Base-by-base conservation (phyloP, 2,329 filamentous ascomycete genomes). In the Apiospora aurea region DNA sequence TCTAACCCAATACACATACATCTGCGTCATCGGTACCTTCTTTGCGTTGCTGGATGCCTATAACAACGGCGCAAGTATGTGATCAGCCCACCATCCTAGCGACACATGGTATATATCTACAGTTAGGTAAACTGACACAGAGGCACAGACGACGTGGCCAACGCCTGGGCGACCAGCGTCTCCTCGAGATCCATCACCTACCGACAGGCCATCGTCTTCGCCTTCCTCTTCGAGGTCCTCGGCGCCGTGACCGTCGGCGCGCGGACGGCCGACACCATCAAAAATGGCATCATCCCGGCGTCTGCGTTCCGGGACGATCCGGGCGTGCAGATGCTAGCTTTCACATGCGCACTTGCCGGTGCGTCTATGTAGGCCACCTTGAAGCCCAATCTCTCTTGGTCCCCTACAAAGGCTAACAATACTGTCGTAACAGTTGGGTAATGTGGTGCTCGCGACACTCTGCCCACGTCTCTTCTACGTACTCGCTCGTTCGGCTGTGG, bases 371-470 rank as follows among this genome's bases (percentile, higher is more conserved):
- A 29, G 29, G 66, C 26, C 57, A n/a, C 16, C 0, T 13, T 26
- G n/a, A 16, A 2, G 26, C 10, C 2, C 29, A 11, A 34, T 61
- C 2, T 7, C 46, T n/a, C 21, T 11, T n/a, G 18, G 8, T 11
- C 7, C 4, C 8, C 46, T 14, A 16, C 16, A 3, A 29, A 44
- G 14, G 10, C n/a, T 47, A 11, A 46, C 11, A 24, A 1, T 7
- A 7, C n/a, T 67, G 10, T 3, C 16, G 18, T 21, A 26, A 46
- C 26, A 46, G 66, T 13, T 95, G 92, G 92, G 91, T 94, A 67
- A 94, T 94, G 91, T 94, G 92, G 91, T 94, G 92, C 81, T 94
- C 92, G 1, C 86, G 87, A 64, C 87, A 94, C 86, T 92, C 90
- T 3, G 91, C 91, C 72, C 92, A 93, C 82, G 91, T 93, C 76